Base-by-base conservation (phyloP, 2,329 filamentous ascomycete genomes). In the Cadophora gregata region DNA sequence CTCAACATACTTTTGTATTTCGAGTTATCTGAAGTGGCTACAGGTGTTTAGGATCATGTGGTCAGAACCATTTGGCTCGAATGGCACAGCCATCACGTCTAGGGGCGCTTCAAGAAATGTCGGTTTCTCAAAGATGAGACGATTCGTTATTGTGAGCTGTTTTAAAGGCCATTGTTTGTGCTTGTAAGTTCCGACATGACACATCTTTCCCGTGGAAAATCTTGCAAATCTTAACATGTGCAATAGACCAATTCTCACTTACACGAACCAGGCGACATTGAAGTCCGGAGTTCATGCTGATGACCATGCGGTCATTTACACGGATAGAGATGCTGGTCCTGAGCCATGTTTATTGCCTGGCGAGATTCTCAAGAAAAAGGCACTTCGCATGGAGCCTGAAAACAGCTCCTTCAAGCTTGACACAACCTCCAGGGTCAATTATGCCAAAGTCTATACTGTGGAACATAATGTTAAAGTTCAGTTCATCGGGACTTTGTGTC, bases 401-500 rank as follows among this genome's bases (percentile, higher is more conserved):
- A 25, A 10, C 4, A 14, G 19, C 0, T 38, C 63, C 4, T 27
- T 74, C 7, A 51, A 64, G 27, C 61, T 76, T 6, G 62, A 68
- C 8, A 0, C 0, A 0, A 27, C 36, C 1, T 75, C 73, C 10
- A 60, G 74, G 9, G 36, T 76, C 1, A 75, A 76, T 38, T 76
- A 74, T 50, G 65, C 66, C 2, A 76, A 76, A n/a, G 38, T 73
- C 7, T 75, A 75, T 51, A 75, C 74, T 0, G 68, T 76, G 3
- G 74, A 76, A 45, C 67, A 76, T 36, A 74, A 73, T 48, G 68
- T 75, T 6, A 69, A 70, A 31, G 73, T 76, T 0, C 66, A 53
- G 19, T 73, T 73, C 14, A 71, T 73, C 36, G 74, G 74, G 7
- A 59, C 8, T 24, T 6, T 65, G 3, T 5, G 21, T 1, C 14